Evolutionary conservation across 257 asterid genomes (phyloP), one percentile per base, ranked within the genome.

Genomic region (Craterostigma plantagineum): DNA sequence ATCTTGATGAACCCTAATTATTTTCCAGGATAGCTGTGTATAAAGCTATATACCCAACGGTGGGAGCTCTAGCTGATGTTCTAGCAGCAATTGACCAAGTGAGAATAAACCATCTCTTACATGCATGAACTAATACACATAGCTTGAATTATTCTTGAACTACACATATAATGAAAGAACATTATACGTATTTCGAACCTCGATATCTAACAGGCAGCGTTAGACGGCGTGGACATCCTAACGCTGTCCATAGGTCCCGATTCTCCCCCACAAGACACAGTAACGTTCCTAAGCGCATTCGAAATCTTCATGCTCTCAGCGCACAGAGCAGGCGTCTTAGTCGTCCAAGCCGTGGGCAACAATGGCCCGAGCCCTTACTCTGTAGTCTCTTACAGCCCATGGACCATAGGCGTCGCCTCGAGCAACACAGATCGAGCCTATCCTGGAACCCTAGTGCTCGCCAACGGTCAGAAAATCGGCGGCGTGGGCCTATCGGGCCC

Each of bases 1-100:
- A 14, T 37, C 17, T 1, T 42, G 16, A 33, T 14, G 9, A 1
- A 13, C 34, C 7, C 33, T 7, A 9, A 15, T 53, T n/a, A n/a
- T n/a, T 13, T 43, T 34, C 42, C 72, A 81, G 94, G 64, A 79
- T 87, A 59, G 98, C 95, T 9, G 64, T 82, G 56, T 87, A 87
- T 45, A 82, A 87, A 64, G 95, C 98, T 45, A 69, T 82, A 51
- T 87, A 78, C 57, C 92, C 98, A 9, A 76, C 75, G 34, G 51
- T 82, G 18, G 93, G 93, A 62, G 70, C 85, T 55, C 48, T 76
- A 53, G 16, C 95, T 38, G 95, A 87, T 66, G 95, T 87, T 35
- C 50, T 87, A 41, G 98, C 98, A 34, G 95, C 95, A 43, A 72
- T 78, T 58, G 98, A 87, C 51, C 98, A 81, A 56, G 97, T 86